Evolutionary conservation across 257 asterid genomes (phyloP).

Genomic region (Solanum verrucosum): DNA sequence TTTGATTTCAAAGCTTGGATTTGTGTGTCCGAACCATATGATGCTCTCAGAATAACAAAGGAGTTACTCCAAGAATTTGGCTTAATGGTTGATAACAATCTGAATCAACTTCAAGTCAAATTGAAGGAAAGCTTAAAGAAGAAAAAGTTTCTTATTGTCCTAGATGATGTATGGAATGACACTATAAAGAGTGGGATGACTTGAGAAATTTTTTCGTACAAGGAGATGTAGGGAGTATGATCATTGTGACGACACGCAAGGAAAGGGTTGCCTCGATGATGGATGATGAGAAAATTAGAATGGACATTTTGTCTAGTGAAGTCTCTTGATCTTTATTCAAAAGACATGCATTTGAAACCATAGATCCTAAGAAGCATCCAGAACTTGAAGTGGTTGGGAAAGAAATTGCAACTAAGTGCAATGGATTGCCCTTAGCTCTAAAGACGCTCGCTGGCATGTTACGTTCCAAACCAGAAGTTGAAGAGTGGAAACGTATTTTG

Average conservation of each 20-base stretch:
- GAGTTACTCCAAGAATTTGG: not conserved
- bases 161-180: constrained; percentile 15
- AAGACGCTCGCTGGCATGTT: not conserved
- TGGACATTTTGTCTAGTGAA: not conserved
- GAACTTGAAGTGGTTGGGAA: not conserved
- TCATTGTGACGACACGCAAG: constrained; percentile 2
- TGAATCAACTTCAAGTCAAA: not conserved
- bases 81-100: not conserved
- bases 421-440: constrained; percentile 4
- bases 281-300: not conserved
- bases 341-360: not conserved
- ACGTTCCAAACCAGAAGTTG: not conserved
- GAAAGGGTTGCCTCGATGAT: not conserved
- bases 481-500: not conserved
- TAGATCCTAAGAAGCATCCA: not conserved
- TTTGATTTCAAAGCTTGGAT: constrained; percentile 6
- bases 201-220: not conserved
- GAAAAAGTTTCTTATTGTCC: not conserved
- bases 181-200: not conserved
- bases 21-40: constrained; percentile 6
- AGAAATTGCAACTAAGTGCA: not conserved
- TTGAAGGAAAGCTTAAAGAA: not conserved
- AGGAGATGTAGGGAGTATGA: constrained; percentile 6
- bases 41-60: constrained; percentile 1
- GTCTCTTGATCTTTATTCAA: not conserved